A percentile compares a stretch with the other conserved stretches of the same genome.
phyloP scores from a whole-genome alignment of 805 yeast species.

The Zygoascus flipseniorum region DNA sequence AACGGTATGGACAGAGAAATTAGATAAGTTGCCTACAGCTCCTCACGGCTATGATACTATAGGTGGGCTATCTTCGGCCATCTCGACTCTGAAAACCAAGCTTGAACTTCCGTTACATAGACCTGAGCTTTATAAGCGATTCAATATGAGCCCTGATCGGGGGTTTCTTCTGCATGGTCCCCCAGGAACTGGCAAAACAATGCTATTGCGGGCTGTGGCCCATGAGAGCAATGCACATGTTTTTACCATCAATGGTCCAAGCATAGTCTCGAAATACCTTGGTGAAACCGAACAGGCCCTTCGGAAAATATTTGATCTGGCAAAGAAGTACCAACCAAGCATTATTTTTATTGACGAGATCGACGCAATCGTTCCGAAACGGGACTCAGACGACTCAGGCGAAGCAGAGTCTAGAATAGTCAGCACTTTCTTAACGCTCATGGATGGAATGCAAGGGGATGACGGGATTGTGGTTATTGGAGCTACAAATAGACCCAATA shows the following conservation, averaged over 20 bases:
- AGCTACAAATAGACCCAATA: constrained; percentile 83
- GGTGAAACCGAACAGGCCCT: constrained; percentile 90
- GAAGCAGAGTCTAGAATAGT: constrained; percentile 88
- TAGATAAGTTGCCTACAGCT: constrained; percentile 3
- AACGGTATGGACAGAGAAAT: constrained; percentile 9
- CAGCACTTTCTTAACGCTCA: constrained; percentile 77
- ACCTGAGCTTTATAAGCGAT: constrained; percentile 72
- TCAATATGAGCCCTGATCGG: constrained; percentile 89
- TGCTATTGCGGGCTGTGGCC: constrained; percentile 78
- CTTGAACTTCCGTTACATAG: constrained; percentile 73
- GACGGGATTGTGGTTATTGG: constrained; percentile 96
- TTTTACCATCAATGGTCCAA: constrained; percentile 79
- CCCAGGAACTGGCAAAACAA: constrained; percentile 97
- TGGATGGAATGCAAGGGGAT: constrained; percentile 99
- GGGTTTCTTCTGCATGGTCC: constrained; percentile 98
- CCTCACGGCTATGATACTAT: constrained; percentile 40
- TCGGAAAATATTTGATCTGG: constrained; percentile 79
- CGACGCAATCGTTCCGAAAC: constrained; percentile 81
- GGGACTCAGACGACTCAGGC: constrained; percentile 78
- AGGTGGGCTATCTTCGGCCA: constrained; percentile 71
- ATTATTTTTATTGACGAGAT: constrained; percentile 87
- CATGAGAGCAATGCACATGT: constrained; percentile 72
- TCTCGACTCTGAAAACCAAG: constrained; percentile 51
- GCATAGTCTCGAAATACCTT: constrained; percentile 82
- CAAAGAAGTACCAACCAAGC: constrained; percentile 76